A percentile compares a stretch with the other conserved stretches of the same genome.
phyloP scores from a whole-genome alignment of 805 yeast species.

The Ogataea degrootiae region DNA sequence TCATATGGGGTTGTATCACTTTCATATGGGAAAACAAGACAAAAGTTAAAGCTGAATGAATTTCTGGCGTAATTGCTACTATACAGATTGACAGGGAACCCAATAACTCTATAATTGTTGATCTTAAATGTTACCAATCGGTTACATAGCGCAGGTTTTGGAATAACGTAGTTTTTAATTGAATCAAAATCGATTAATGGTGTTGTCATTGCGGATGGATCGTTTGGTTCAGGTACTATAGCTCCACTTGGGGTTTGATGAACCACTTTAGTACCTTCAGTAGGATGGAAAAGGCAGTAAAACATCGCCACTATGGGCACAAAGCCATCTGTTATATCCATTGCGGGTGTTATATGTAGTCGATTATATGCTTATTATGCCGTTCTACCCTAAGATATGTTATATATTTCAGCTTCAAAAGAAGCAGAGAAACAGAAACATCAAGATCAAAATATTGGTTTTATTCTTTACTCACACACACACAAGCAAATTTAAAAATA shows the following conservation, averaged over 20 bases:
- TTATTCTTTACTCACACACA: no score
- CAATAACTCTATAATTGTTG: constrained; percentile 66
- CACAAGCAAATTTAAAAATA: no score
- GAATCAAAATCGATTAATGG: constrained; percentile 72
- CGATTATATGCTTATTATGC: not conserved
- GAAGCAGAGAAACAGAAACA: not conserved
- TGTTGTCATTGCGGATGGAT: constrained; percentile 33
- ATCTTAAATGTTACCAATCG: constrained; percentile 70
- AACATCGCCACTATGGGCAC: constrained; percentile 86
- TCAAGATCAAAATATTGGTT: no score
- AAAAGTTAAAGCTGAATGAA: constrained; percentile 87
- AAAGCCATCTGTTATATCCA: constrained; percentile 50
- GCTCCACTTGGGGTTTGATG: constrained; percentile 86
- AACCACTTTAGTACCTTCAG: constrained; percentile 88
- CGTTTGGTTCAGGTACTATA: constrained; percentile 36
- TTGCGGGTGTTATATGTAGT: constrained; percentile 1
- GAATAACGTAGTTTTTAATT: constrained; percentile 86
- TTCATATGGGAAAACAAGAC: constrained; percentile 82
- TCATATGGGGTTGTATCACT: constrained; percentile 84
- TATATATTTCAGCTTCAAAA: not conserved
- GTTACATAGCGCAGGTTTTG: constrained; percentile 88
- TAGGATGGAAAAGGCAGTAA: constrained; percentile 90
- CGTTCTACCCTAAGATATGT: not conserved
- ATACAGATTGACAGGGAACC: constrained; percentile 83
- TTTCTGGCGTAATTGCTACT: constrained; percentile 79